Evolutionary conservation across 352 stramenopile genomes (phyloP).

Genomic region (Globisporangium canariense): DNA sequence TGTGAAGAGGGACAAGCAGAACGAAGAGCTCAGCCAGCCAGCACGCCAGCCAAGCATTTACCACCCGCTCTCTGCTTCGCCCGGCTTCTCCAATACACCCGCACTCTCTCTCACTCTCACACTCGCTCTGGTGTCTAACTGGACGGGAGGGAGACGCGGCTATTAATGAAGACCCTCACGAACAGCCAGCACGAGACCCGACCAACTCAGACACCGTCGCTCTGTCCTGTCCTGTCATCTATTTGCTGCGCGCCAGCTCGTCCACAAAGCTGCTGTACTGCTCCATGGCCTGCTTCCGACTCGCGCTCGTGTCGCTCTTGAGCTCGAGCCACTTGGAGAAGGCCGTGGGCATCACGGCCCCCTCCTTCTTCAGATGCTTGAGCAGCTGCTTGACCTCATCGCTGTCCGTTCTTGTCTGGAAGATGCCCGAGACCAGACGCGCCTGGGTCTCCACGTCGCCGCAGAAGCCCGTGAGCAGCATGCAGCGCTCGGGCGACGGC

Average conservation of each 20-base stretch:
- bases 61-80: background rate
- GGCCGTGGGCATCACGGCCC: constrained; percentile 39
- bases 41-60: too few relatives aligned
- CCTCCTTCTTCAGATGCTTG: constrained; percentile 67
- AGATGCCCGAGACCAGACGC: constrained; percentile 55
- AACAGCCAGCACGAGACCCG: background rate
- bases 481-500: constrained; percentile 54
- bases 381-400: constrained; percentile 70
- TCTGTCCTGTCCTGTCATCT: constrained; percentile 12
- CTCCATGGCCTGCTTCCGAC: constrained; percentile 62
- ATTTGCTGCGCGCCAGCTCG: constrained; percentile 68
- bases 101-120: constrained; percentile 4
- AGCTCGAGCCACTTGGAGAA: constrained; percentile 73
- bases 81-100: background rate
- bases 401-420: constrained; percentile 59
- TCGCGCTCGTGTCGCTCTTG: constrained; percentile 71
- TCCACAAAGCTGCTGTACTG: constrained; percentile 74
- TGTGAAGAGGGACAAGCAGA: background rate
- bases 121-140: background rate
- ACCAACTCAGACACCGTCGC: background rate
- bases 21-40: too few relatives aligned
- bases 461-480: constrained; percentile 74
- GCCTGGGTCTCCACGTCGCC: constrained; percentile 59
- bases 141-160: background rate
- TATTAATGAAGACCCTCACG: background rate